Evolutionary conservation across 1,284 basidiomycete species (phyloP).

Genomic region (Irpex lacteus): DNA sequence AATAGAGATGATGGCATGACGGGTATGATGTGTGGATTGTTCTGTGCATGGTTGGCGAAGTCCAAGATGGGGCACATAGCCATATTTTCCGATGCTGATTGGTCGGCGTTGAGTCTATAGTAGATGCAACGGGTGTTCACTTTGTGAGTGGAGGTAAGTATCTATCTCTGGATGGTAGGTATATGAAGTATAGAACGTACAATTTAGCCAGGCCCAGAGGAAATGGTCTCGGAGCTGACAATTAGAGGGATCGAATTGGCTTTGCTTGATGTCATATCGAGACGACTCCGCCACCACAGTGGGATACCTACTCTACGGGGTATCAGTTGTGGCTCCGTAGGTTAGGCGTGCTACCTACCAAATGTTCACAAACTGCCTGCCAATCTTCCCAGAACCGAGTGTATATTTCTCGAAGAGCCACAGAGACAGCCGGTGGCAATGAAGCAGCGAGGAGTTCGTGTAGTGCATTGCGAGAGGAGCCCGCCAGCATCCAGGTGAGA

Average conservation of each 20-base stretch:
- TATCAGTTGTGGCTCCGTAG: slow-evolving; percentile 2
- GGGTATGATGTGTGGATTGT: slow-evolving; percentile 44
- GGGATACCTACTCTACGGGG: slow-evolving; percentile 12
- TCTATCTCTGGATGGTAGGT: slow-evolving; percentile 12
- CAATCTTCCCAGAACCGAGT: slow-evolving; percentile 62
- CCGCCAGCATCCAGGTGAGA: slow-evolving; percentile 60
- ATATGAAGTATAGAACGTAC: slow-evolving; percentile 33
- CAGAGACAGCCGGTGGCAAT: slow-evolving; percentile 50
- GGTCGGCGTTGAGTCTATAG: slow-evolving; percentile 56
- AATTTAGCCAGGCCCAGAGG: slow-evolving; percentile 87
- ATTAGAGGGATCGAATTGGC: slow-evolving; percentile 6
- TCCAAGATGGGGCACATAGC: slow-evolving; percentile 85
- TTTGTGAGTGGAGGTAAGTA: slow-evolving; percentile 28
- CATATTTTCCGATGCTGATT: slow-evolving; percentile 67
- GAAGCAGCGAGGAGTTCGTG: slow-evolving; percentile 34
- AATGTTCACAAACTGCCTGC: slow-evolving; percentile 41
- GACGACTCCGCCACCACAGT: slow-evolving; percentile 16
- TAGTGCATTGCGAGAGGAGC: slow-evolving; percentile 4
- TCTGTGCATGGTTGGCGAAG: slow-evolving; percentile 66
- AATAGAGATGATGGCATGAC: slow-evolving; percentile 33
- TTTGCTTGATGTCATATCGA: slow-evolving; percentile 6
- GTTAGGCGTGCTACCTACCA: slow-evolving; percentile 39
- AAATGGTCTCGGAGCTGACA: slow-evolving; percentile 36
- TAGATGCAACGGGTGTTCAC: slow-evolving; percentile 89
- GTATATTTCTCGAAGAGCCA: slow-evolving; percentile 46